Percentiles rank a stretch among this genome's conserved stretches.
Conservation (phyloP, 2,329 filamentous ascomycete species). For the Orbilia blumenaviensis region DNA sequence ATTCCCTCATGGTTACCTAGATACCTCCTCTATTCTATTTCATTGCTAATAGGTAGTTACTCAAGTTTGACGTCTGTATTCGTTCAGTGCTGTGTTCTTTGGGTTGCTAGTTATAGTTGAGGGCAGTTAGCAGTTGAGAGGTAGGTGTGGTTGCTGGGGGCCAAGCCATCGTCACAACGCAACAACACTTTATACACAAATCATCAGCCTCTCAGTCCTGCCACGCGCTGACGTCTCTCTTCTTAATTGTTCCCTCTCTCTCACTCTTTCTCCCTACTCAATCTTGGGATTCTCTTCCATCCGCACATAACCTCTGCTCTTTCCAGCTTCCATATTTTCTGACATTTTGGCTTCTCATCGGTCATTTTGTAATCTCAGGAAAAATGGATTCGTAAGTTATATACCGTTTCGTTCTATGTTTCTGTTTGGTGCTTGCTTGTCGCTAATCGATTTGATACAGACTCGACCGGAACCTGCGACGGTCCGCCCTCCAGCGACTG, state of each 20-base stretch:
- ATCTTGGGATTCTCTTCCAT: not conserved
- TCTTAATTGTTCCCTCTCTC: not conserved
- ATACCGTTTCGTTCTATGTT: not conserved
- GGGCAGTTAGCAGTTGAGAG: not conserved
- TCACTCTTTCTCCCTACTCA: not conserved
- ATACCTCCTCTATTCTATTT: too few relatives aligned
- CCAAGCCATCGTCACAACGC: not conserved
- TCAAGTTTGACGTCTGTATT: too few relatives aligned
- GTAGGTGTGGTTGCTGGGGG: conserved; percentile 4
- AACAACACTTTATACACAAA: too few relatives aligned
- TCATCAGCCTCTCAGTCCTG: too few relatives aligned
- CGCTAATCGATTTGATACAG: too few relatives aligned
- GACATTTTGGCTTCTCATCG: conserved; percentile 14
- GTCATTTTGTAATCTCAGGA: not conserved
- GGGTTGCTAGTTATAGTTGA: not conserved
- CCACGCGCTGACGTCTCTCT: not conserved
- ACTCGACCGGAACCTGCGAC: conserved; percentile 44
- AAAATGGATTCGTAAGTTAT: conserved; percentile 45
- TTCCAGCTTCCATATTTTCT: too few relatives aligned
- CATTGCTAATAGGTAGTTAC: too few relatives aligned
- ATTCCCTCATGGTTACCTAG: too few relatives aligned
- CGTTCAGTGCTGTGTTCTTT: too few relatives aligned
- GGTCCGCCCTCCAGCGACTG: conserved; percentile 40
- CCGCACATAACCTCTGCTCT: too few relatives aligned
- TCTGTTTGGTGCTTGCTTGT: not conserved